phyloP scores from a whole-genome alignment of 2,329 filamentous ascomycete species.

The Chrysoporthe deuterocubensis region DNA sequence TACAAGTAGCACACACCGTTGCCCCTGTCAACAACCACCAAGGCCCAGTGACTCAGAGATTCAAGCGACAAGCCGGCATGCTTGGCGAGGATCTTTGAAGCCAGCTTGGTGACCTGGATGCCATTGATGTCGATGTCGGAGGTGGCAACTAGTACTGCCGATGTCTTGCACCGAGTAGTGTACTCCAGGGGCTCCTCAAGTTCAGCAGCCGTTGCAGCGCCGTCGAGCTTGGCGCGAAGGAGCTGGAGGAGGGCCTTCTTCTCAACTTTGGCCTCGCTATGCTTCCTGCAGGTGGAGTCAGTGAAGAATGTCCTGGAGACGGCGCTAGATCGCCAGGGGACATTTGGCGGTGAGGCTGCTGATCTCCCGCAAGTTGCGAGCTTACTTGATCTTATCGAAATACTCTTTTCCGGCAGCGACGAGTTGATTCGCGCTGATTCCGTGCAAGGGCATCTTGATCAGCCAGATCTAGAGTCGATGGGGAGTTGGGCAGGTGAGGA shows the following conservation, averaged over 20 bases:
- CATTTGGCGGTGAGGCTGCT: background rate
- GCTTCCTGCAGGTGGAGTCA: constrained; percentile 24
- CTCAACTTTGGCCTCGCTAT: constrained; percentile 27
- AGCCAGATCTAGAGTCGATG: background rate
- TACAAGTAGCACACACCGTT: constrained; percentile 23
- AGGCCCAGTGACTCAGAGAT: constrained; percentile 27
- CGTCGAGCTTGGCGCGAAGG: constrained; percentile 25
- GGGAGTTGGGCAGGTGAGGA: background rate
- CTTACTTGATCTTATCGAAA: constrained; percentile 27
- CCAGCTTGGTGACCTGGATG: constrained; percentile 26
- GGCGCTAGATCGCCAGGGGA: background rate
- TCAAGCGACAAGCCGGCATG: constrained; percentile 27
- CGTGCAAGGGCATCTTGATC: constrained; percentile 26
- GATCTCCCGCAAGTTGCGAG: background rate
- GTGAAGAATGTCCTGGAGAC: background rate
- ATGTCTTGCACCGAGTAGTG: constrained; percentile 24
- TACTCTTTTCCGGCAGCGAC: constrained; percentile 26
- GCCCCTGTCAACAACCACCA: constrained; percentile 26
- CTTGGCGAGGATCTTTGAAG: constrained; percentile 26
- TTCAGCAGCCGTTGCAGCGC: constrained; percentile 23
- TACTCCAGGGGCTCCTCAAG: constrained; percentile 26
- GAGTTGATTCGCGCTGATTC: constrained; percentile 25
- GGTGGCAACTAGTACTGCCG: constrained; percentile 24
- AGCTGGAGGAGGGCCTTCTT: constrained; percentile 28
- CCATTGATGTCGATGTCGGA: constrained; percentile 28